Evolutionary conservation across 495 filamentous ascomycete species (phyloP).

Genomic region (Cairneyella variabilis): DNA sequence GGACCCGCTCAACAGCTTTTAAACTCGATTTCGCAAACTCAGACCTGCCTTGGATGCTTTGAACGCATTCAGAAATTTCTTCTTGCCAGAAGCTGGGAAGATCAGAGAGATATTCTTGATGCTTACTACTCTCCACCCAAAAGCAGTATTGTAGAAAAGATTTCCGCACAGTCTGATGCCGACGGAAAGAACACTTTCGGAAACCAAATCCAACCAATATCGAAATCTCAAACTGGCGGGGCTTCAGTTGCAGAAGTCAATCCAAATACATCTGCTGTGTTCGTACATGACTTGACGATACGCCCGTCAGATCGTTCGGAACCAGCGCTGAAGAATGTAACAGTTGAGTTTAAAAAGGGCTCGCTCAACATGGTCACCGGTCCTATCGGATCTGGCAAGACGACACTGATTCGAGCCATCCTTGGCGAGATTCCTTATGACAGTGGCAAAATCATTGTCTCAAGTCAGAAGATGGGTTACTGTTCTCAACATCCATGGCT

Average conservation of each 20-base stretch:
- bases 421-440: slow-evolving; percentile 51
- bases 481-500: slow-evolving; percentile 43
- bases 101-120: slow-evolving; percentile 27
- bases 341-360: too few species aligned
- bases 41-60: slow-evolving; percentile 28
- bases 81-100: background rate
- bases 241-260: too few species aligned
- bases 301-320: too few species aligned
- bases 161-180: too few species aligned
- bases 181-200: too few species aligned
- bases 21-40: slow-evolving; percentile 22
- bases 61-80: slow-evolving; percentile 33
- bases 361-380: slow-evolving; percentile 50
- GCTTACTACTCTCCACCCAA: too few species aligned
- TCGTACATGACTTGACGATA: too few species aligned
- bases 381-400: slow-evolving; percentile 59
- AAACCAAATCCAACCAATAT: too few species aligned
- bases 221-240: too few species aligned
- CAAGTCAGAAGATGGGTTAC: slow-evolving; percentile 28
- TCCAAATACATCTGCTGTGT: too few species aligned
- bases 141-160: too few species aligned
- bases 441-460: slow-evolving; percentile 31
- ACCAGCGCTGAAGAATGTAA: too few species aligned
- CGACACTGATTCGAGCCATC: slow-evolving; percentile 52
- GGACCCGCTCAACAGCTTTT: slow-evolving; percentile 29